These are phyloP conservation scores for Phyllosticta paracitricarpa DNA, from an alignment of 2,329 filamentous ascomycete genomes.

Conservation along the genomic window DNA sequence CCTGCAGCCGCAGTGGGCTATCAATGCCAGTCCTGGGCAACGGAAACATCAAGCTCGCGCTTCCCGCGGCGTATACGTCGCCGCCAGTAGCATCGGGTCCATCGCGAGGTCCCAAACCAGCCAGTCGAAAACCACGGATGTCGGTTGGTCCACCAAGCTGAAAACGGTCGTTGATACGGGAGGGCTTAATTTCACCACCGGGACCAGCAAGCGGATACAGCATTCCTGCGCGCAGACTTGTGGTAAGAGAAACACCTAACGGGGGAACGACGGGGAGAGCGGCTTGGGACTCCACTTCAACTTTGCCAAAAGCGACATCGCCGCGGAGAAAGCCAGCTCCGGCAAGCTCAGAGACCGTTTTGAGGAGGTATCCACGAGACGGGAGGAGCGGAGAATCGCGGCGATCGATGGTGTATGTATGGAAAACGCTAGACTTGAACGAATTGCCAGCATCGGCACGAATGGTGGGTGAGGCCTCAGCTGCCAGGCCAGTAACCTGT, in stretches of 20 bases:
- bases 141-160: conserved; percentile 89
- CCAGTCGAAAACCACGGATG: conserved; percentile 84
- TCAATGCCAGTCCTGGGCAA: conserved; percentile 73
- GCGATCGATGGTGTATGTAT: conserved; percentile 69
- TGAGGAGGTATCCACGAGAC: conserved; percentile 68
- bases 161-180: conserved; percentile 88
- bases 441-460: conserved; percentile 80
- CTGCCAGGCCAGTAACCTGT: conserved; percentile 70
- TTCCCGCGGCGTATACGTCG: conserved; percentile 83
- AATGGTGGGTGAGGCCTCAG: conserved; percentile 69
- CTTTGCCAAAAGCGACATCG: conserved; percentile 89
- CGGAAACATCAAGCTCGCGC: conserved; percentile 75
- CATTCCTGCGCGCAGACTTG: conserved; percentile 69
- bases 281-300: conserved; percentile 72
- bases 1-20: conserved; percentile 74
- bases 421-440: conserved; percentile 77
- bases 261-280: conserved; percentile 60
- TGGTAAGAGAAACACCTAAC: conserved; percentile 73
- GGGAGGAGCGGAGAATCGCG: conserved; percentile 81
- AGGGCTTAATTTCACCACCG: conserved; percentile 49
- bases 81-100: conserved; percentile 79
- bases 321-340: conserved; percentile 75
- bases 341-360: conserved; percentile 72
- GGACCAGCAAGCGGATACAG: conserved; percentile 71
- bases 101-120: conserved; percentile 81